Base-by-base conservation (phyloP, 1,139 yeast genomes). In the Oligophagozyma castellii region DNA sequence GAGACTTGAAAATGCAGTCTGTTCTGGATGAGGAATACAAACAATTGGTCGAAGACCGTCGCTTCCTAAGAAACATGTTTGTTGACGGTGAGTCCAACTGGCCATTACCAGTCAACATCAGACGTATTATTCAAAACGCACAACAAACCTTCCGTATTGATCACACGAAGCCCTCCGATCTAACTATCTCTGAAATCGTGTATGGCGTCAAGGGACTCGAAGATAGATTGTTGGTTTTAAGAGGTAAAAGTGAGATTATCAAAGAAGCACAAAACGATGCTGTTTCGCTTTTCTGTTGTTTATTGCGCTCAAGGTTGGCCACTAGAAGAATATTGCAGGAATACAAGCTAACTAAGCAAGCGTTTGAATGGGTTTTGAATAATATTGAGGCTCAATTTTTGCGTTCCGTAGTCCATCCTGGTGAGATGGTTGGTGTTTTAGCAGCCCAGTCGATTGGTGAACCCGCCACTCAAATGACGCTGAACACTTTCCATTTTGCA, bases 371-470 rank as follows among this genome's bases (percentile, higher is more conserved):
- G 98, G 93, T 83, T 25, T 46, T 84, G 38, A 95, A 95, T 50
- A 94, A 89, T 53, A 70, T 92, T 44, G 95, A 84, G 51, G 70
- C 89, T 15, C 95, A 86, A 56, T 92, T 86, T 61, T 86, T 81
- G 43, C 80, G 79, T 56, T 77, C 96, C 3, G 65, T 84, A 49
- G 98, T 86, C 29, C 92, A 92, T 43, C 95, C 99, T 7, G 99
- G 99, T 66, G 98, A 89, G 57, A 89, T 89, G 98, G 98, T 92
- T 35, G 99, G 99, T 65, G 95, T 89, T 32, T 72, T 89, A 51
- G 99, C 98, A 32, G 98, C 99, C 1, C 99, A 89, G 63, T 84
- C 95, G 27, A 89, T 89, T 63, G 99, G 99, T 65, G 99, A 89
- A 58, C 99, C 99, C 29, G 98, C 98, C 16, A 89, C 99, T 16